Evolutionary conservation across 208 protist genomes (phyloP).

Genomic region (Endotrypanum monterogeii): DNA sequence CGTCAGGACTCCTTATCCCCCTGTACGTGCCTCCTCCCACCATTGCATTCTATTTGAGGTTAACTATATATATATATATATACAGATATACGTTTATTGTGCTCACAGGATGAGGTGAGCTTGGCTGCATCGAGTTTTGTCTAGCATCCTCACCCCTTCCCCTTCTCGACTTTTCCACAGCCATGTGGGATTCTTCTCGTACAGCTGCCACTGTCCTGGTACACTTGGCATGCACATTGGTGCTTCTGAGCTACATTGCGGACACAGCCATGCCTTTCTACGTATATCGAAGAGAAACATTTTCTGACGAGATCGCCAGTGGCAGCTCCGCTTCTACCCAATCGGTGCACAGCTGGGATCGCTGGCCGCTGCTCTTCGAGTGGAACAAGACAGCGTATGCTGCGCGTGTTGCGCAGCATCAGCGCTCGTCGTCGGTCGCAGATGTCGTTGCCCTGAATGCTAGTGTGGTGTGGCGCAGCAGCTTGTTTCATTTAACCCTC

Average conservation of each 20-base stretch:
- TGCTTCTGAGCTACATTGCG: constrained; percentile 21
- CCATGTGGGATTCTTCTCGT: background rate
- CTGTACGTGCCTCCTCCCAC: too few relatives aligned
- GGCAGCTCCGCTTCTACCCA: background rate
- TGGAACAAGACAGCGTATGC: background rate
- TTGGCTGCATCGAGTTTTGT: too few relatives aligned
- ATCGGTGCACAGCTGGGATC: constrained; percentile 3
- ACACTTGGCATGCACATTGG: constrained; percentile 23
- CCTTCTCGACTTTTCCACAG: background rate
- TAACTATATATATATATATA: too few relatives aligned
- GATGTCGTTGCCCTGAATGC: constrained; percentile 18
- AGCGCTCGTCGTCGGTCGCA: constrained; percentile 12
- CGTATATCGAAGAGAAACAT: constrained; percentile 6
- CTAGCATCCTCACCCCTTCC: too few relatives aligned
- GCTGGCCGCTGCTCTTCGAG: constrained; percentile 12
- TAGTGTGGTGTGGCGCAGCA: constrained; percentile 15
- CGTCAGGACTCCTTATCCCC: too few relatives aligned
- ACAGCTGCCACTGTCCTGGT: background rate
- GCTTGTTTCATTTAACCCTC: constrained; percentile 36
- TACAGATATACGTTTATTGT: background rate
- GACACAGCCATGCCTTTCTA: constrained; percentile 34
- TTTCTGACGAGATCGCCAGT: background rate
- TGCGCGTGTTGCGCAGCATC: background rate
- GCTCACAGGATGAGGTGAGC: too few relatives aligned
- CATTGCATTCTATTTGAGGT: too few relatives aligned